Percentiles rank a stretch among this genome's conserved stretches.
Conservation (phyloP, 2,329 filamentous ascomycete genomes). For the Colletotrichum sojae region DNA sequence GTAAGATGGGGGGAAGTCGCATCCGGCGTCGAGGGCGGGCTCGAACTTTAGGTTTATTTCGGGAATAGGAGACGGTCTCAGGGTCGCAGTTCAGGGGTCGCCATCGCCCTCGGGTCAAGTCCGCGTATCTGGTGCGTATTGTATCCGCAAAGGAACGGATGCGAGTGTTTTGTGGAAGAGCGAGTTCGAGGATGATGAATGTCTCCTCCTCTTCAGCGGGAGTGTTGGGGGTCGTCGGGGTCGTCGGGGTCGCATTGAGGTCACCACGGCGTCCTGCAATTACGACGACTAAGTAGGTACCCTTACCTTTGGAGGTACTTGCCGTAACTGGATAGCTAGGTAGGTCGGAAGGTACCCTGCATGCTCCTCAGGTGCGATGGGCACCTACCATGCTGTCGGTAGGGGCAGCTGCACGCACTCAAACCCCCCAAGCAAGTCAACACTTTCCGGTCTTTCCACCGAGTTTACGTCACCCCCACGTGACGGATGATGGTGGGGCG, state of each 20-base stretch:
- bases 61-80: conserved; percentile 26
- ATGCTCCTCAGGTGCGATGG: too few relatives aligned
- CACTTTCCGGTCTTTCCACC: conserved; percentile 12
- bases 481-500: conserved; percentile 15
- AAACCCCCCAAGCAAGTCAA: conserved; percentile 4
- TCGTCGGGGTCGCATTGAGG: conserved; percentile 13
- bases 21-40: conserved; percentile 12
- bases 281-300: background rate
- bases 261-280: conserved; percentile 2
- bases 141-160: background rate
- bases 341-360: too few relatives aligned
- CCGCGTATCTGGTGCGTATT: conserved; percentile 32
- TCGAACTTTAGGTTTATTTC: conserved; percentile 10
- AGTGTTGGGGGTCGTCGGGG: conserved; percentile 10
- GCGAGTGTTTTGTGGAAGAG: background rate
- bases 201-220: conserved; percentile 3
- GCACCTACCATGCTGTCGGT: too few relatives aligned
- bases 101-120: conserved; percentile 32
- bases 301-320: too few relatives aligned
- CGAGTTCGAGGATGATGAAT: conserved; percentile 5
- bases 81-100: conserved; percentile 39
- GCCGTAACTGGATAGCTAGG: too few relatives aligned
- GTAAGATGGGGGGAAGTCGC: conserved; percentile 9
- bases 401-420: conserved; percentile 2
- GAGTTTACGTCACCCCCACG: conserved; percentile 38